Evolutionary conservation across 129 eudicot genomes (phyloP).

Genomic region (Pittosporum tobira): DNA sequence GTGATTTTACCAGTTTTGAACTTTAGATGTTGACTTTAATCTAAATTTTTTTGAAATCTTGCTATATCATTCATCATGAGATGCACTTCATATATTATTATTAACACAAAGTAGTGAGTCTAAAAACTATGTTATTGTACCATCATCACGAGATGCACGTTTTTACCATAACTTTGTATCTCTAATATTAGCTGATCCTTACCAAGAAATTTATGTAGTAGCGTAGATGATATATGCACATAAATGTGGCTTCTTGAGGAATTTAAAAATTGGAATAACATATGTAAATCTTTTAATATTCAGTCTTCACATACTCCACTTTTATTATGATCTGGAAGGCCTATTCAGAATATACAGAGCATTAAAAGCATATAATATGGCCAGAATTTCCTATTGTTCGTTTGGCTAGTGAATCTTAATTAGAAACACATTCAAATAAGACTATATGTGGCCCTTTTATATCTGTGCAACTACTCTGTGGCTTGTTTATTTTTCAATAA

Average conservation of each 20-base stretch:
- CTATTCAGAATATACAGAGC: background rate
- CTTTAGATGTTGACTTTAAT: background rate
- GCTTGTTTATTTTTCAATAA: too few species aligned
- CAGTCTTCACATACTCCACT: background rate
- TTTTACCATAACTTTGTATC: too few species aligned
- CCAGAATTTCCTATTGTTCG: background rate
- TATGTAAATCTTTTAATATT: too few species aligned
- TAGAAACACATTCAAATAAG: too few species aligned
- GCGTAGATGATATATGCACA: too few species aligned
- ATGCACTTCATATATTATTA: background rate
- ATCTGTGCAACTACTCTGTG: too few species aligned
- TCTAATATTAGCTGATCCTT: too few species aligned
- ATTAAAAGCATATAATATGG: background rate
- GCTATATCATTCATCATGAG: background rate
- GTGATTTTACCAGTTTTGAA: background rate
- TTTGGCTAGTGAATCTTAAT: background rate
- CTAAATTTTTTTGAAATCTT: background rate
- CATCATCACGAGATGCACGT: too few species aligned
- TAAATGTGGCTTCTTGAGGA: background rate
- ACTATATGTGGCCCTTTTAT: too few species aligned
- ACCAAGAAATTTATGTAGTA: too few species aligned
- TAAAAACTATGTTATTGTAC: background rate
- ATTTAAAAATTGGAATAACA: too few species aligned
- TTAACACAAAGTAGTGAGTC: background rate
- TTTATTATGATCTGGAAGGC: background rate